Evolutionary conservation across 2,329 filamentous ascomycete species (phyloP).

Genomic region (Trichophyton equinum): DNA sequence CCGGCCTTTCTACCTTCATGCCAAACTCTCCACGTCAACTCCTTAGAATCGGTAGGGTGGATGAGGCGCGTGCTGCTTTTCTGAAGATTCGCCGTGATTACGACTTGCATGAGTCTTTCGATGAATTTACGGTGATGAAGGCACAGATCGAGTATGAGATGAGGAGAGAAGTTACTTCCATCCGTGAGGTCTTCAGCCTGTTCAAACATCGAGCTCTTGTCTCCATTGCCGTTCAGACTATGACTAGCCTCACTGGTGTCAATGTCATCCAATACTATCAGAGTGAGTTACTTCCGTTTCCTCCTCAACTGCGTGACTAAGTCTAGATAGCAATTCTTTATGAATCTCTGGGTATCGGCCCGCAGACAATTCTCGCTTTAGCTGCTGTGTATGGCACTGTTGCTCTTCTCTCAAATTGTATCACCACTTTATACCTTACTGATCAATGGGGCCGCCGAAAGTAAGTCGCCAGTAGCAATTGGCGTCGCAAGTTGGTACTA

Average conservation of each 20-base stretch:
- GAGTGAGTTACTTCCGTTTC: conserved; percentile 3
- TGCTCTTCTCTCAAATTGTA: conserved; percentile 39
- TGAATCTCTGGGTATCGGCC: conserved; percentile 41
- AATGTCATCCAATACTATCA: conserved; percentile 41
- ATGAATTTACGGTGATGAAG: conserved; percentile 44
- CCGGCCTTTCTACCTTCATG: conserved; percentile 45
- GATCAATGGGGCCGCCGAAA: conserved; percentile 49
- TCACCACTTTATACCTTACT: conserved; percentile 42
- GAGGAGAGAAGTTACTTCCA: conserved; percentile 42
- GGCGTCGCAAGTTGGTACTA: not conserved
- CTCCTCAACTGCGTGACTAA: conserved; percentile 4
- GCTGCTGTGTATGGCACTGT: conserved; percentile 44
- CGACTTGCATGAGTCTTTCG: conserved; percentile 31
- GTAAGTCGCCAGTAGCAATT: conserved; percentile 18
- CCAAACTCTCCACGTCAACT: conserved; percentile 44
- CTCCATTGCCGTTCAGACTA: conserved; percentile 45
- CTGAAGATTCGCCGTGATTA: conserved; percentile 38
- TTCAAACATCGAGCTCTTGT: conserved; percentile 42
- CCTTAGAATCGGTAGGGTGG: conserved; percentile 38
- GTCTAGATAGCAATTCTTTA: conserved; percentile 38
- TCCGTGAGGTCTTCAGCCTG: conserved; percentile 40
- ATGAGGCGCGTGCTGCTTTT: conserved; percentile 39
- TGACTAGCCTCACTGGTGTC: conserved; percentile 45
- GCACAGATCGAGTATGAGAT: conserved; percentile 46
- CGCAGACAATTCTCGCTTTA: conserved; percentile 40